phyloP scores from a whole-genome alignment of 2,329 filamentous ascomycete species.

The Leptographium radiaticola region DNA sequence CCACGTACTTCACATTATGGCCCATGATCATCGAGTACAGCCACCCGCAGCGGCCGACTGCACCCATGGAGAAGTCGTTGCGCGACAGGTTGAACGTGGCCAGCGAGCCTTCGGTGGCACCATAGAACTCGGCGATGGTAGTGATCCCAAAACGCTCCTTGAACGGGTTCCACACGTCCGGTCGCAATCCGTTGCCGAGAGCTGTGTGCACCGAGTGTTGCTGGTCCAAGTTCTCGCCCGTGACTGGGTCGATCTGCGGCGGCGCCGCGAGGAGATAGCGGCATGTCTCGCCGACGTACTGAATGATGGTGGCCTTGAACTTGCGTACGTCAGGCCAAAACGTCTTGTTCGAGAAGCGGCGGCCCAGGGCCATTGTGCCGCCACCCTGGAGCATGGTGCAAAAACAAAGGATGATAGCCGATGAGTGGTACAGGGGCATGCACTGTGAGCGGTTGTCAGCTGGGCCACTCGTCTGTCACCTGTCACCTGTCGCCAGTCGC shows the following conservation, averaged over 20 bases:
- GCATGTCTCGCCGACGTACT: constrained; percentile 82
- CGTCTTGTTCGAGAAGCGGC: constrained; percentile 61
- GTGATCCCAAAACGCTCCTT: constrained; percentile 68
- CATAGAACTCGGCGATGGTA: constrained; percentile 69
- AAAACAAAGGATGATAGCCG: constrained; percentile 60
- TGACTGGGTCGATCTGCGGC: constrained; percentile 45
- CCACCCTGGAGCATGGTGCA: constrained; percentile 44
- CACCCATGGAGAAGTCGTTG: constrained; percentile 63
- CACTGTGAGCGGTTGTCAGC: constrained; percentile 33
- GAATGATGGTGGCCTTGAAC: constrained; percentile 59
- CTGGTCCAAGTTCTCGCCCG: constrained; percentile 56
- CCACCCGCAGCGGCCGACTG: constrained; percentile 60
- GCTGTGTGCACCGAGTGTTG: constrained; percentile 61
- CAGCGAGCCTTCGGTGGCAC: constrained; percentile 58
- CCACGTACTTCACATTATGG: constrained; percentile 42
- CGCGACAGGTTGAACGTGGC: constrained; percentile 60
- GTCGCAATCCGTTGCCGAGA: constrained; percentile 74
- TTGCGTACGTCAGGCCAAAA: constrained; percentile 70
- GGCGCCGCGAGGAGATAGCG: constrained; percentile 65
- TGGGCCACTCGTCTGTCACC: neutral
- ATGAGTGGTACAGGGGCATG: constrained; percentile 84
- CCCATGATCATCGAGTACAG: constrained; percentile 44
- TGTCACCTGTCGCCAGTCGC: neutral
- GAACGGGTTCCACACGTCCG: constrained; percentile 76
- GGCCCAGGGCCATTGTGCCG: constrained; percentile 57